Evolutionary conservation across 129 eudicot genomes (phyloP).

Genomic region (Chrysanthemum seticuspe): DNA sequence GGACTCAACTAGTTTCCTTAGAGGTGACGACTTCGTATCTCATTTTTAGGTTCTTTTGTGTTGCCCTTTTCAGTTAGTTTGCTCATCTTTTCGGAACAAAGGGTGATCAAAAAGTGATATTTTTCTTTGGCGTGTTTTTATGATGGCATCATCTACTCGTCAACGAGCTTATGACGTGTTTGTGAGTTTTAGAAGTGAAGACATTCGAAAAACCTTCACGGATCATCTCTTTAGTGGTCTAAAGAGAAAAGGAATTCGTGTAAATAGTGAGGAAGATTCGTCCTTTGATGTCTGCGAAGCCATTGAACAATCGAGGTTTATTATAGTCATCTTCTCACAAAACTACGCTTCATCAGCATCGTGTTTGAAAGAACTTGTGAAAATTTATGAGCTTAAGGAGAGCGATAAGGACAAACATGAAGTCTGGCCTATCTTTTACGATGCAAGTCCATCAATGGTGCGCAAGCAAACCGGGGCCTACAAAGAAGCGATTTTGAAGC

Average conservation of each 20-base stretch:
- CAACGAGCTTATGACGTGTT: constrained; percentile 27
- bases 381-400: constrained; percentile 32
- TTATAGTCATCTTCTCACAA: constrained; percentile 38
- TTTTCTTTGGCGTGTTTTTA: neutral
- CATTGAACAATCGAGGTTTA: constrained; percentile 31
- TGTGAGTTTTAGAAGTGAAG: constrained; percentile 33
- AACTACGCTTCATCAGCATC: constrained; percentile 36
- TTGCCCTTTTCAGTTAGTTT: too few species aligned
- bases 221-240: constrained; percentile 35
- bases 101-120: too few species aligned
- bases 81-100: too few species aligned
- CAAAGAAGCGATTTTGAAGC: constrained; percentile 26
- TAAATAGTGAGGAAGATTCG: constrained; percentile 21
- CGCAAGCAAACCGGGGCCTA: constrained; percentile 32
- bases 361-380: constrained; percentile 45
- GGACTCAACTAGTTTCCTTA: too few species aligned
- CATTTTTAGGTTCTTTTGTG: too few species aligned
- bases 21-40: too few species aligned
- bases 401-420: constrained; percentile 29
- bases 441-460: constrained; percentile 31
- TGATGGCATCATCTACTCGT: constrained; percentile 23
- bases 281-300: constrained; percentile 28
- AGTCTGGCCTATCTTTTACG: constrained; percentile 41
- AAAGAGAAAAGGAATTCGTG: constrained; percentile 29
- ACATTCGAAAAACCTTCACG: constrained; percentile 33